These are phyloP conservation scores for Komagataella pseudopastoris DNA, from an alignment of 805 yeast genomes.

Conservation along the genomic window DNA sequence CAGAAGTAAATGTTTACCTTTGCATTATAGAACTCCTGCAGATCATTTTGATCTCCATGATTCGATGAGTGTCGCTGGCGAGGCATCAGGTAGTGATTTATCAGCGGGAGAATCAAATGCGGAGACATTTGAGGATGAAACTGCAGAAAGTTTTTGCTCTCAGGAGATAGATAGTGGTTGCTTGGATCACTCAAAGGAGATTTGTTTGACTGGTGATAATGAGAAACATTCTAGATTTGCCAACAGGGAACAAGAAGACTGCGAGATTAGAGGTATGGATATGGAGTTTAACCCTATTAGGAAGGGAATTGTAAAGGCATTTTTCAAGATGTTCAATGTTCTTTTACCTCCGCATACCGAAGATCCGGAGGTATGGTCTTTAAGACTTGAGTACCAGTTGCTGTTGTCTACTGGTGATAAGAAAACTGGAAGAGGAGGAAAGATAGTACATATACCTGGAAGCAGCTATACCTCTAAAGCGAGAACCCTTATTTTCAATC, in stretches of 20 bases:
- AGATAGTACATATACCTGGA: conserved; percentile 4
- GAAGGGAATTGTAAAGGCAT: background rate
- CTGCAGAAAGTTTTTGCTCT: conserved; percentile 8
- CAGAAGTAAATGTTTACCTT: too few species aligned
- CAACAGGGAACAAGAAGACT: background rate
- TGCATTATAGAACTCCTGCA: background rate
- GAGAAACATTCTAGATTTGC: conserved; percentile 7
- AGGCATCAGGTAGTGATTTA: background rate
- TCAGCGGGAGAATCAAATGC: background rate
- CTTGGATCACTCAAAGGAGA: conserved; percentile 3
- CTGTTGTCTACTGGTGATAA: background rate
- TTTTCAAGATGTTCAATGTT: background rate
- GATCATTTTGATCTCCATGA: background rate
- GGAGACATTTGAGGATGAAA: conserved; percentile 7
- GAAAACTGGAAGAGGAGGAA: background rate
- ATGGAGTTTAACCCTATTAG: background rate
- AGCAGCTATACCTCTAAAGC: conserved; percentile 49
- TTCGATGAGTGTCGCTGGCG: background rate
- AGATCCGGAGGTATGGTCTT: background rate
- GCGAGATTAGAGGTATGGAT: background rate
- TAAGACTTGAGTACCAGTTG: background rate
- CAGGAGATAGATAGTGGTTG: conserved; percentile 6
- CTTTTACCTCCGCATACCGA: background rate
- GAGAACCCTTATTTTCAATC: conserved; percentile 50
- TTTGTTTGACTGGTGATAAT: conserved; percentile 9